Base-by-base conservation (phyloP, 768 basidiomycete genomes). In the Mycena galericulata region DNA sequence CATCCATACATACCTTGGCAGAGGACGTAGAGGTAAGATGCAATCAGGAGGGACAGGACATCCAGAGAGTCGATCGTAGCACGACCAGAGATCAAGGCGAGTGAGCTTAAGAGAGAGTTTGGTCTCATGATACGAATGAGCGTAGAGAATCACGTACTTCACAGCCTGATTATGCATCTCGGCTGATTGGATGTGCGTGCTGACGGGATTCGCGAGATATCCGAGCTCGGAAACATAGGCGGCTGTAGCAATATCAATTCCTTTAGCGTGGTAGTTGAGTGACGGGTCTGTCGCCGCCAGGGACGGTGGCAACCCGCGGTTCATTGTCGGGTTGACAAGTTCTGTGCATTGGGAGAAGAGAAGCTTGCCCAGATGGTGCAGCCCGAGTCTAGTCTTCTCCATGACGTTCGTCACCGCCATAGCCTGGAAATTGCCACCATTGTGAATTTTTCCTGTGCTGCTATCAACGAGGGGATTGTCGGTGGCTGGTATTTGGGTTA, bases 91-190 rank as follows among this genome's bases (percentile, higher is more conserved):
- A 72, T 72, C 70, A 96, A 82, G 0, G 95, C 95, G 61, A 96
- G 84, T 7, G 94, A 95, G 78, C 92, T 94, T 71, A 32, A 61
- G 57, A 38, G 12, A 70, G 49, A 27, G 10, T 34, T 47, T 45
- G 57, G 58, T 17, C 53, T 18, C 15, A 20, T 15, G 49, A 57
- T 53, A 17, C 27, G 15, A 40, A n/a, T 12, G n/a, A 43, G 15
- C n/a, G 22, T 12, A 27, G 15, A 26, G 22, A 17, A 30, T 38
- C 58, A 82, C 92, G 67, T 70, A 94, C 92, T 96, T 96, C 78
- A 96, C 88, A 47, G 95, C 92, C 78, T 96, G 95, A 72, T 96
- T 96, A 75, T 95, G 93, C 92, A 95, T 94, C 80, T 96, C 94
- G 1, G 94, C 94, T 2, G 91, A 92, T 74, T 96, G 93, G 54